phyloP scores from a whole-genome alignment of 371 early-diverging fungal species.

The Circinella umbellata region DNA sequence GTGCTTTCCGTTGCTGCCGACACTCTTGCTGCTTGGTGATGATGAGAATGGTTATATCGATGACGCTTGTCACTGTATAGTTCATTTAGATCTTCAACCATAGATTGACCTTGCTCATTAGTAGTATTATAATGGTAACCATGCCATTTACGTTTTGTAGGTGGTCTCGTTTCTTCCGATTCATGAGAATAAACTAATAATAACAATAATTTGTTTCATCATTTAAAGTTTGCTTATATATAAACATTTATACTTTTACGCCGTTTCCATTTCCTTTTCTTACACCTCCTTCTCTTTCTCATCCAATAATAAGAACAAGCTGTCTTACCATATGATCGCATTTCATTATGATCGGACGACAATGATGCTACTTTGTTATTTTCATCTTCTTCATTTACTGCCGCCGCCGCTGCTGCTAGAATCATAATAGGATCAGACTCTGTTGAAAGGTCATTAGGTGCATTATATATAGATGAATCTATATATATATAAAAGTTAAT shows the following conservation, averaged over 20 bases:
- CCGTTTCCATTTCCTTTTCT: neutral
- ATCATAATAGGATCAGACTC: conserved; percentile 49
- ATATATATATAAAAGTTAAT: neutral
- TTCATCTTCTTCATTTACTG: conserved; percentile 31
- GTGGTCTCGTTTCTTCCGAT: neutral
- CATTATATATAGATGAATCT: neutral
- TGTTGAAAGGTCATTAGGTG: conserved; percentile 8
- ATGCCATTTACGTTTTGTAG: conserved; percentile 18
- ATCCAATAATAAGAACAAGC: neutral
- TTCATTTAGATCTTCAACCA: neutral
- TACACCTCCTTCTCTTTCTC: too few relatives aligned
- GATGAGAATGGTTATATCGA: neutral
- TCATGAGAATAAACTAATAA: neutral
- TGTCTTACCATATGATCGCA: conserved; percentile 7
- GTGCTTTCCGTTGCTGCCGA: conserved; percentile 6
- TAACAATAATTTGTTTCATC: neutral
- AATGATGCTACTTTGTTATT: conserved; percentile 3
- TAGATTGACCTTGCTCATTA: neutral
- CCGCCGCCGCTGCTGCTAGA: conserved; percentile 52
- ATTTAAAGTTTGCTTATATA: neutral
- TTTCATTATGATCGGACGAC: neutral
- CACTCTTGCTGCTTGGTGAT: too few relatives aligned
- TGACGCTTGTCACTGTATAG: conserved; percentile 14
- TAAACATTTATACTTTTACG: neutral
- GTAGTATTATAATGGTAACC: neutral